Evolutionary conservation across 2,329 filamentous ascomycete species (phyloP), one percentile per base, ranked within the genome.

Genomic region (Periglandula ipomoeae): DNA sequence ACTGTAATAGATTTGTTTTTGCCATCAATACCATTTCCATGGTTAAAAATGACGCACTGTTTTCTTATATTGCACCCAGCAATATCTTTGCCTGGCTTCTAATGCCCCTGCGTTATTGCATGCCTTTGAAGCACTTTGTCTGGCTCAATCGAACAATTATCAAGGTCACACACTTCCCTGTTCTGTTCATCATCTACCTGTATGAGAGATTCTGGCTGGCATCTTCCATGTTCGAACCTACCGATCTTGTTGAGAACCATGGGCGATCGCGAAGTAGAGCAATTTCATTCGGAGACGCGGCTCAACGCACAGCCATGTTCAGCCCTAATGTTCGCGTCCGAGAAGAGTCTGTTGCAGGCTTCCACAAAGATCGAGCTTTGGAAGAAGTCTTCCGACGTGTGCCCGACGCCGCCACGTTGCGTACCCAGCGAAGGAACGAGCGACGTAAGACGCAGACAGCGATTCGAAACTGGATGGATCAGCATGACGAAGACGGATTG

Each of bases 11-110:
- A 51, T 96, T 95, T 62, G 69, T 96, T 2, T 96, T 97, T 61
- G 91, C 91, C 0, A 89, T 97, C 64, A 97, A 96, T 62, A 94
- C 91, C 4, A 95, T 96, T 44, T 94, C 89, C 4, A 94, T 95
- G 87, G 91, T 96, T 55, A 97, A 96, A 66, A 95, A 93, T n/a
- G 91, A 97, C 63, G 87, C 89, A 0, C 72, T 96, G 0, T 97
- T 97, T 71, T 94, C 89, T 3, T 96, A 96, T 62, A 80, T 96
- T 52, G 87, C 91, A 1, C 91, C 91, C 0, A 85, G 87, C 13
- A 97, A 97, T 61, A 85, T 96, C 26, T 78, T 96, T 53, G 90
- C 88, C 1, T 97, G 90, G 91, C 62, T 91, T 0, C 72, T 95
- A 24, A 89, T 89, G 59, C 91, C 91, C 0, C 65, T 94, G 40